These are phyloP conservation scores for Madurella mycetomatis DNA, from an alignment of 2,329 filamentous ascomycete genomes.

Conservation along the genomic window DNA sequence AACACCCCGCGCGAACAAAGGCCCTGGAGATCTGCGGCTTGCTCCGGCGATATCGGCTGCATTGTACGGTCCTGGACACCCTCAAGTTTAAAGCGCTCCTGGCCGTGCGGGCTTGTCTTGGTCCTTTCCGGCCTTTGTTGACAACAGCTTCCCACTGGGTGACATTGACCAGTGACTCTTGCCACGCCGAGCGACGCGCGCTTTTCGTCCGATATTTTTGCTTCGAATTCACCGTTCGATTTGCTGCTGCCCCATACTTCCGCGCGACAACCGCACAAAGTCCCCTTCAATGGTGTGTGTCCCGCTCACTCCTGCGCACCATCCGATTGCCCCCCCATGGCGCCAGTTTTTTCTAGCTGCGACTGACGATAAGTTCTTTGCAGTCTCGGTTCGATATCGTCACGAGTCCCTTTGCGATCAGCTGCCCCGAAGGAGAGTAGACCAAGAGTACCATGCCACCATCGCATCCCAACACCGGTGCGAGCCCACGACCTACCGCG, in stretches of 20 bases:
- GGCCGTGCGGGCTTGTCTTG: background rate
- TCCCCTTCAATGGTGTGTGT: slow-evolving; percentile 14
- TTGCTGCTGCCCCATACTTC: background rate
- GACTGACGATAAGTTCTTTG: background rate
- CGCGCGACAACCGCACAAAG: background rate
- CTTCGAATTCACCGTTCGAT: too few species aligned
- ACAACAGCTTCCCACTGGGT: background rate
- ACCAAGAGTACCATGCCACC: slow-evolving; percentile 17
- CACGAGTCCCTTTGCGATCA: slow-evolving; percentile 13
- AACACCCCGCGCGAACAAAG: background rate
- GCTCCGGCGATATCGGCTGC: too few species aligned
- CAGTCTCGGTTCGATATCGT: slow-evolving; percentile 9
- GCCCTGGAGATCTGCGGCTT: too few species aligned
- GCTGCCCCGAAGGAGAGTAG: slow-evolving; percentile 10
- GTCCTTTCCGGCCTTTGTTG: background rate
- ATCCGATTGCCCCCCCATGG: background rate
- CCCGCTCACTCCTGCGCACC: background rate
- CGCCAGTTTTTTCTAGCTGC: too few species aligned
- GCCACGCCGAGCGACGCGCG: background rate
- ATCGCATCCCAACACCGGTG: slow-evolving; percentile 7
- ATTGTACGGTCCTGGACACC: too few species aligned
- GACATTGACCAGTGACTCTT: background rate
- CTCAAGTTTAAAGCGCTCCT: background rate
- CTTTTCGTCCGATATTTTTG: background rate
- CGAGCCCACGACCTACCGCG: slow-evolving; percentile 5